phyloP scores from a whole-genome alignment of 2,329 filamentous ascomycete genomes.

The Cordyceps fumosorosea region DNA sequence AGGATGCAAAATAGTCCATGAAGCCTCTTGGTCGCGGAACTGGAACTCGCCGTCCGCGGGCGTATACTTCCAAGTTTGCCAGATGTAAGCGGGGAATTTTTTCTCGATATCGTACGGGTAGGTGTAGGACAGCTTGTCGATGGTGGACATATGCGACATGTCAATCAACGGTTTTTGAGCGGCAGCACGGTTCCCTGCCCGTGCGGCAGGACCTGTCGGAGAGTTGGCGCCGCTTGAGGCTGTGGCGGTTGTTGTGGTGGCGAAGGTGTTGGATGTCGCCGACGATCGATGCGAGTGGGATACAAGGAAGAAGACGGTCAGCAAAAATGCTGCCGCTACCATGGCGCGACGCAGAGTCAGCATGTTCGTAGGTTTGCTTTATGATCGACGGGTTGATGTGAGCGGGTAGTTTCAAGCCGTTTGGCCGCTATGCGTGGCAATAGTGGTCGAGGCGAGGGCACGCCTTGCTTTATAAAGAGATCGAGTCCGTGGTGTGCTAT shows the following conservation, averaged over 20 bases:
- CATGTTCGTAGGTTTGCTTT: slow-evolving; percentile 56
- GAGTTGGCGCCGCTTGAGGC: slow-evolving; percentile 17
- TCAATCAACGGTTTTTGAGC: slow-evolving; percentile 62
- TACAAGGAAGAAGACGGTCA: slow-evolving; percentile 64
- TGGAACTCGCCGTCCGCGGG: slow-evolving; percentile 71
- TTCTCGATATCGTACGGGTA: slow-evolving; percentile 85
- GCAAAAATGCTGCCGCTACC: slow-evolving; percentile 59
- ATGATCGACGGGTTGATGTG: background rate
- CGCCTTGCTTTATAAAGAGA: background rate
- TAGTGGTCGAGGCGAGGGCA: background rate
- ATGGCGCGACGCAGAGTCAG: slow-evolving; percentile 72
- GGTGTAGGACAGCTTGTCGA: slow-evolving; percentile 81
- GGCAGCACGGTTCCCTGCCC: slow-evolving; percentile 28
- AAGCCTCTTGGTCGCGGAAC: slow-evolving; percentile 79
- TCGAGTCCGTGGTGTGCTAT: slow-evolving; percentile 6
- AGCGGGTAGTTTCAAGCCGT: background rate
- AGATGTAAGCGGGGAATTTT: slow-evolving; percentile 96
- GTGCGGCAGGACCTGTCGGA: slow-evolving; percentile 15
- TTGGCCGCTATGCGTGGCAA: background rate
- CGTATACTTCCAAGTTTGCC: slow-evolving; percentile 96
- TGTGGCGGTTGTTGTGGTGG: slow-evolving; percentile 16
- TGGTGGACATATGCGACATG: slow-evolving; percentile 63
- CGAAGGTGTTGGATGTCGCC: background rate
- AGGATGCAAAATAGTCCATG: slow-evolving; percentile 82
- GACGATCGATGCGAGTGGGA: slow-evolving; percentile 46